A percentile compares a stretch with the other conserved stretches of the same genome.
phyloP scores from a whole-genome alignment of 805 yeast species.

The Metschnikowia cubensis region DNA sequence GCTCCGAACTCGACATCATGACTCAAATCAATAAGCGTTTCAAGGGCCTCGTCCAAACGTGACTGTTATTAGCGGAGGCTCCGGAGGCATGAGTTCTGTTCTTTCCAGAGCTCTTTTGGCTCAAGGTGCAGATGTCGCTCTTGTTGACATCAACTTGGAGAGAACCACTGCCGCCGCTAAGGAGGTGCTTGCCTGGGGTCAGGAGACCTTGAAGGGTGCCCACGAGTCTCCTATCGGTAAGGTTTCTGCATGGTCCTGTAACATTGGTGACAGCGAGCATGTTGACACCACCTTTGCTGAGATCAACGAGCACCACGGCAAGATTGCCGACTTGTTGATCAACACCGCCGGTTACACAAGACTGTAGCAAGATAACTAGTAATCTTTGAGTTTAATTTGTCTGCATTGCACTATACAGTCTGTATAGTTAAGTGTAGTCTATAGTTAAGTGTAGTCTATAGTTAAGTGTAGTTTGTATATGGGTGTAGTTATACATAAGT shows the following conservation, averaged over 20 bases:
- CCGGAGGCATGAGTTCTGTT: conserved; percentile 71
- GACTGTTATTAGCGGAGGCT: conserved; percentile 72
- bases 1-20: conserved; percentile 65
- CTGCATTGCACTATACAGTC: no score
- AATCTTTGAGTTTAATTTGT: no score
- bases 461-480: no score
- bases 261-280: conserved; percentile 59
- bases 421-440: no score
- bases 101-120: conserved; percentile 64
- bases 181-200: conserved; percentile 47
- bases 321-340: conserved; percentile 60
- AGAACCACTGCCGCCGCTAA: conserved; percentile 54
- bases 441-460: no score
- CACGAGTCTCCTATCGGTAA: conserved; percentile 31
- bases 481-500: no score
- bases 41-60: conserved; percentile 31
- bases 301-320: conserved; percentile 55
- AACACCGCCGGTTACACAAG: conserved; percentile 86
- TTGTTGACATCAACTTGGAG: conserved; percentile 63
- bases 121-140: conserved; percentile 74
- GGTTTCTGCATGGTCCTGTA: conserved; percentile 67
- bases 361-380: no score
- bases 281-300: conserved; percentile 54
- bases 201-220: conserved; percentile 34
- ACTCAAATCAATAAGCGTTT: conserved; percentile 52